A percentile compares a stretch with the other conserved stretches of the same genome.
phyloP scores from a whole-genome alignment of 129 eudicot species.

The Flaveria brownii region DNA sequence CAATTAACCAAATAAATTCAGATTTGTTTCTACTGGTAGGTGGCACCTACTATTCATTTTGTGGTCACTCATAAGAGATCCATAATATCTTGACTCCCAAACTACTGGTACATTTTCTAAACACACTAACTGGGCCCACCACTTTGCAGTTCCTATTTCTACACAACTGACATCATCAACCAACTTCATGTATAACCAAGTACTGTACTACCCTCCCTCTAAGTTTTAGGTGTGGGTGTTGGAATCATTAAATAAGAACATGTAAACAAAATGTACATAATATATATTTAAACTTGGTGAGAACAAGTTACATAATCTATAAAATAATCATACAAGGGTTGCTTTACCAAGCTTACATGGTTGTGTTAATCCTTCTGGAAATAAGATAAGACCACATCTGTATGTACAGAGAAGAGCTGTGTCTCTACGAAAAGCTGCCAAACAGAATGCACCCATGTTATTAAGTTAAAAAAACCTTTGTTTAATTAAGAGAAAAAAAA shows the following conservation, averaged over 20 bases:
- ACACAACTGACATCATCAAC: conserved; percentile 29
- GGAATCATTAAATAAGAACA: not conserved
- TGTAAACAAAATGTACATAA: conserved; percentile 19
- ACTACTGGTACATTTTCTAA: conserved; percentile 29
- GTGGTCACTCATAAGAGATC: conserved; percentile 38
- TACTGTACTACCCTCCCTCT: conserved; percentile 12
- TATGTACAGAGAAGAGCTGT: conserved; percentile 98
- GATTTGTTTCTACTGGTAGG: conserved; percentile 37
- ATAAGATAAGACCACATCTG: conserved; percentile 90
- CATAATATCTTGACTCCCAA: conserved; percentile 25
- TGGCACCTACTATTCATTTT: conserved; percentile 28
- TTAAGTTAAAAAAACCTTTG: conserved; percentile 15
- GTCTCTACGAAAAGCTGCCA: conserved; percentile 86
- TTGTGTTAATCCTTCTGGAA: conserved; percentile 83
- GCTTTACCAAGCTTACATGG: conserved; percentile 34
- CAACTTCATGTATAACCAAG: conserved; percentile 3
- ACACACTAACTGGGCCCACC: conserved; percentile 33
- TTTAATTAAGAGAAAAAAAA: not conserved
- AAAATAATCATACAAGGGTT: conserved; percentile 31
- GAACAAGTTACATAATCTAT: conserved; percentile 28
- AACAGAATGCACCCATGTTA: conserved; percentile 26
- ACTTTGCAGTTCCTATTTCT: conserved; percentile 37
- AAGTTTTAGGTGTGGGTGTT: not conserved
- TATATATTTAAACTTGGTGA: conserved; percentile 11
- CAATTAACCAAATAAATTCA: conserved; percentile 33